Conservation (phyloP, 306 rosid species). For the Spatholobus suberectus region DNA sequence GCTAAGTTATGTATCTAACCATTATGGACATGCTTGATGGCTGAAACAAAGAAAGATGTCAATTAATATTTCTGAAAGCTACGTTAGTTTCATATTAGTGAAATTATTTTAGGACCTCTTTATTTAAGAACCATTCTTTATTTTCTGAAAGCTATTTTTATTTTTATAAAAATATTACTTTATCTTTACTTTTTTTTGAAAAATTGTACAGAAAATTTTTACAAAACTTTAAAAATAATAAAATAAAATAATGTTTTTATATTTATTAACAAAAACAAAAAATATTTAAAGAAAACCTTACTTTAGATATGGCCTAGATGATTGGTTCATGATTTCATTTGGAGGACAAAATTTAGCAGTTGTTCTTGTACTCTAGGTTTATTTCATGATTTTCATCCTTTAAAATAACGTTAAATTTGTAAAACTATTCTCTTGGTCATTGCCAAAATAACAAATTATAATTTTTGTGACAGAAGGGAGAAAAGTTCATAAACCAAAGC, state of each 20-base stretch:
- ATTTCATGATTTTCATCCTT: background rate
- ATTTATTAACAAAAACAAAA: background rate
- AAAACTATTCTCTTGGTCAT: background rate
- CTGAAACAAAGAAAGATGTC: slow-evolving; percentile 15
- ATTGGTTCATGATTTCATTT: background rate
- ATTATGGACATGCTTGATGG: background rate
- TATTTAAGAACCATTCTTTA: background rate
- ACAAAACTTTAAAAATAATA: background rate
- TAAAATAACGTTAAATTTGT: background rate
- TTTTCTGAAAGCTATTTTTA: background rate
- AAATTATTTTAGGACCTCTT: background rate
- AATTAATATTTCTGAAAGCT: background rate
- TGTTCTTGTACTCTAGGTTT: background rate
- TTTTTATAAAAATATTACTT: background rate
- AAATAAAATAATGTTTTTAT: background rate
- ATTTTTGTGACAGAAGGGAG: background rate
- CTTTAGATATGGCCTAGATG: background rate
- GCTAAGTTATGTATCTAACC: background rate
- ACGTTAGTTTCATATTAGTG: background rate
- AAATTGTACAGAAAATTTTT: background rate
- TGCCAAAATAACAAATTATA: background rate
- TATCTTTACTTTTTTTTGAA: background rate
- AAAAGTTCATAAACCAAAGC: background rate
- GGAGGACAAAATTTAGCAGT: background rate
- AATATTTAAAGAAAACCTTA: background rate